These are phyloP conservation scores for Flaveria ramosissima DNA, from an alignment of 129 eudicot species.

Conservation along the genomic window DNA sequence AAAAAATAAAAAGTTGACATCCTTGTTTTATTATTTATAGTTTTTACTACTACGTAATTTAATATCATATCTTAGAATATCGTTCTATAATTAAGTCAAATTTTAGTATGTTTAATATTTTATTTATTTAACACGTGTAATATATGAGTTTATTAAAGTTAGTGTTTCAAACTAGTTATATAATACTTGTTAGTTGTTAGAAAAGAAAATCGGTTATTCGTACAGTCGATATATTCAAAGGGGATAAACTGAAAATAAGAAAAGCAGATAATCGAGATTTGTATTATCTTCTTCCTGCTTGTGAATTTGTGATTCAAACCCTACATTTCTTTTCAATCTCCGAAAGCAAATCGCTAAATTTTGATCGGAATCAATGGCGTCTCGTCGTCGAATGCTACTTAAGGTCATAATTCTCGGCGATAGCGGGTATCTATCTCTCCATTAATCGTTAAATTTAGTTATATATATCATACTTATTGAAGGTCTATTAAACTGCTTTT, in stretches of 20 bases:
- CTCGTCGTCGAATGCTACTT: conserved; percentile 66
- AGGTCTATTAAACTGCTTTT: conserved; percentile 20
- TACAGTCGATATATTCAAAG: neutral
- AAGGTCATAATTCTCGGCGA: conserved; percentile 72
- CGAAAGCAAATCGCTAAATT: conserved; percentile 14
- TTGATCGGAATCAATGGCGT: conserved; percentile 48
- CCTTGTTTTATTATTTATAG: too few relatives aligned
- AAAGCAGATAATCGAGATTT: neutral
- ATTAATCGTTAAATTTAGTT: conserved; percentile 12
- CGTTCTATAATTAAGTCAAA: too few relatives aligned
- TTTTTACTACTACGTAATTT: too few relatives aligned
- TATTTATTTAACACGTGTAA: too few relatives aligned
- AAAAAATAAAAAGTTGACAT: too few relatives aligned
- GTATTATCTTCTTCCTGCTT: neutral
- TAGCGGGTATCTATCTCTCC: conserved; percentile 46
- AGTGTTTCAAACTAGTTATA: too few relatives aligned
- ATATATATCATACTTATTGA: conserved; percentile 12
- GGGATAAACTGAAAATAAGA: conserved; percentile 17
- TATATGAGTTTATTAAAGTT: too few relatives aligned
- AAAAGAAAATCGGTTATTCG: neutral
- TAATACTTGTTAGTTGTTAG: too few relatives aligned
- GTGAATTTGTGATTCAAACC: conserved; percentile 28
- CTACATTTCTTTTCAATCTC: conserved; percentile 18
- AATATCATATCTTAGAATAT: too few relatives aligned
- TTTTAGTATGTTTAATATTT: too few relatives aligned